Conservation (phyloP, 2,329 filamentous ascomycete species). For the Verticillium zaregamsianum region DNA sequence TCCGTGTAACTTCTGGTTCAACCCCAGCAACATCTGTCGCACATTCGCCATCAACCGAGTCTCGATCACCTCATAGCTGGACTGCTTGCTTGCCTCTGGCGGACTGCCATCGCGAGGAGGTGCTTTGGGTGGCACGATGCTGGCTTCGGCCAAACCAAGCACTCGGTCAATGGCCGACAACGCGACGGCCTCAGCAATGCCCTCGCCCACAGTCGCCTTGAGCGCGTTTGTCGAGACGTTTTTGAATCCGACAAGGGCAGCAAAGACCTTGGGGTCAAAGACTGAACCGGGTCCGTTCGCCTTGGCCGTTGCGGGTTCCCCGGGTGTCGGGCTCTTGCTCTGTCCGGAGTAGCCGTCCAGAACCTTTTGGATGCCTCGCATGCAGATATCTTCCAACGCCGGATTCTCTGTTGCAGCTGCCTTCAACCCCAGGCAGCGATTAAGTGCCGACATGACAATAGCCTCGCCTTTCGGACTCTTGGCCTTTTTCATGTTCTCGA, state of each 20-base stretch:
- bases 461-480: conserved; percentile 38
- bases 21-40: conserved; percentile 31
- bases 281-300: conserved; percentile 10
- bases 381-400: conserved; percentile 42
- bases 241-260: conserved; percentile 40
- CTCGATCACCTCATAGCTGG: conserved; percentile 29
- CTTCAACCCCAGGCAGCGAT: conserved; percentile 45
- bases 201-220: conserved; percentile 32
- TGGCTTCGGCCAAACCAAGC: conserved; percentile 41
- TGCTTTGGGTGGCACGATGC: conserved; percentile 29
- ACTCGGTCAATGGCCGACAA: conserved; percentile 48
- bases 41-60: conserved; percentile 36
- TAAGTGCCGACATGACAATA: conserved; percentile 49
- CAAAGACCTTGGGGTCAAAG: conserved; percentile 35
- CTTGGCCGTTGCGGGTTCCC: conserved; percentile 18
- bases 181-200: conserved; percentile 40
- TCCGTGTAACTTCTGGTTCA: conserved; percentile 31
- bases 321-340: conserved; percentile 28
- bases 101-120: conserved; percentile 15
- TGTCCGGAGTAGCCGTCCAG: conserved; percentile 35
- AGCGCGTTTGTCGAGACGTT: conserved; percentile 39
- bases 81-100: conserved; percentile 19
- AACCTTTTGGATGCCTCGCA: conserved; percentile 37
- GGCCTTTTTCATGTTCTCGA: conserved; percentile 39
- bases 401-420: conserved; percentile 38